Evolutionary conservation across 2,329 filamentous ascomycete genomes (phyloP).

Genomic region (Colletotrichum musae): DNA sequence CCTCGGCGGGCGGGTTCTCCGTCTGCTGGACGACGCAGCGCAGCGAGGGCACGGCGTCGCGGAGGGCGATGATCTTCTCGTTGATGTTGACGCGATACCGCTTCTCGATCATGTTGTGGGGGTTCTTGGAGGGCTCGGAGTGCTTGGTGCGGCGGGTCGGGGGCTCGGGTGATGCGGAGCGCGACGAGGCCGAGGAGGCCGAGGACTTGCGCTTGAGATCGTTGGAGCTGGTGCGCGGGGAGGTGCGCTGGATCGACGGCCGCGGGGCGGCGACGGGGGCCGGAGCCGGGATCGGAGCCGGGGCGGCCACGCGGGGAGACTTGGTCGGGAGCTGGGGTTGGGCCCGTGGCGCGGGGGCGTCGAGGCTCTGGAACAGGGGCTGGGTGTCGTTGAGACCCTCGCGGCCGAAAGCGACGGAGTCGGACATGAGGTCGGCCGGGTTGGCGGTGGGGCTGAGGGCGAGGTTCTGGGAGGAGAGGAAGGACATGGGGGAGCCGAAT

Average conservation of each 20-base stretch:
- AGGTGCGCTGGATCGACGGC: constrained; percentile 21
- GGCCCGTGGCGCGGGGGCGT: constrained; percentile 11
- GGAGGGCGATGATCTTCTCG: constrained; percentile 83
- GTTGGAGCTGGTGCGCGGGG: constrained; percentile 44
- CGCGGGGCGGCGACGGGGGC: neutral
- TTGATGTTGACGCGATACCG: constrained; percentile 87
- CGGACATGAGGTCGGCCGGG: constrained; percentile 50
- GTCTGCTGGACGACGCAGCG: constrained; percentile 53
- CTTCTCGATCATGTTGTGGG: constrained; percentile 90
- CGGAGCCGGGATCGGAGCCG: constrained; percentile 15
- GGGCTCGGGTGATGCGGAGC: constrained; percentile 58
- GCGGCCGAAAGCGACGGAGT: constrained; percentile 44
- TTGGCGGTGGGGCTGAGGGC: constrained; percentile 53
- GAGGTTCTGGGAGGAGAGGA: constrained; percentile 45
- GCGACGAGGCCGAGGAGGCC: constrained; percentile 48
- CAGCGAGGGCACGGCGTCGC: constrained; percentile 75
- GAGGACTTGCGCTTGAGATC: constrained; percentile 52
- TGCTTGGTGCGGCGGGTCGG: constrained; percentile 48
- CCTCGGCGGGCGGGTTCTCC: constrained; percentile 47
- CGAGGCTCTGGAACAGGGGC: constrained; percentile 46
- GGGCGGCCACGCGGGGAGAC: constrained; percentile 10
- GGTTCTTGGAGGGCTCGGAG: constrained; percentile 75
- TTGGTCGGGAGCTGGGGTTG: constrained; percentile 13
- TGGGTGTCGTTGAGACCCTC: constrained; percentile 46
- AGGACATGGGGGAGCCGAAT: constrained; percentile 47